Base-by-base conservation (phyloP, 176 grass and related monocot species). In the Hsuehochloa calcarea region DNA sequence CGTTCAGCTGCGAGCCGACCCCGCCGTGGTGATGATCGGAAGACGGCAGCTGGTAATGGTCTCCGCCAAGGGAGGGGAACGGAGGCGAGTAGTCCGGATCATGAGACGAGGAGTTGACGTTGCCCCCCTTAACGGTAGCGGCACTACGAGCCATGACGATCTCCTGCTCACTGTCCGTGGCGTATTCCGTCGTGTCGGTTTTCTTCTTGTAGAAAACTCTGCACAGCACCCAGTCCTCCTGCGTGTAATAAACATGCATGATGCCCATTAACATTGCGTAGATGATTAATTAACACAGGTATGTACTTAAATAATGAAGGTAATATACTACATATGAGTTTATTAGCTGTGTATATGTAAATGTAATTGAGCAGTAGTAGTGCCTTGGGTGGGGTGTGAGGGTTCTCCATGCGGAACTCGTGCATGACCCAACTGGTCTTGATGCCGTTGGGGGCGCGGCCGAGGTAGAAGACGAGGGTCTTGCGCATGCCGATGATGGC, bases 391-490 rank as follows among this genome's bases (percentile, higher is more conserved):
- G 87, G 90, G 10, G 88, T 64, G 72, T 85, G 60, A 20, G 87
- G 85, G 11, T 70, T 70, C 78, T 97, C 89, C 85, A 97, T 90
- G 74, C 94, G 89, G 27, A 94, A 97, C 66, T 97, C 94, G 6
- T 97, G 92, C 92, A 94, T 97, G 51, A 97, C 88, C 94, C 94
- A 97, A 65, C 66, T 86, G 25, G 87, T 92, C 87, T 97, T 97
- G 67, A 31, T 85, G 69, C 94, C 94, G 26, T 94, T 94, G 9
- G 94, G 94, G 44, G 94, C 94, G 58, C 94, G 90, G 23, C 94
- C 94, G 9, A 78, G 75, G 79, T 97, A 90, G 87, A 97, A 97
- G 62, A 97, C 94, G 20, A 97, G 88, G 14, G 94, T 97, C 87
- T 97, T 97, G 71, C 94, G 79, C 94, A 97, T 97, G 56, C 94